Evolutionary conservation across 2,329 filamentous ascomycete genomes (phyloP), one percentile per base, ranked within the genome.

Genomic region (Colletotrichum trifolii): DNA sequence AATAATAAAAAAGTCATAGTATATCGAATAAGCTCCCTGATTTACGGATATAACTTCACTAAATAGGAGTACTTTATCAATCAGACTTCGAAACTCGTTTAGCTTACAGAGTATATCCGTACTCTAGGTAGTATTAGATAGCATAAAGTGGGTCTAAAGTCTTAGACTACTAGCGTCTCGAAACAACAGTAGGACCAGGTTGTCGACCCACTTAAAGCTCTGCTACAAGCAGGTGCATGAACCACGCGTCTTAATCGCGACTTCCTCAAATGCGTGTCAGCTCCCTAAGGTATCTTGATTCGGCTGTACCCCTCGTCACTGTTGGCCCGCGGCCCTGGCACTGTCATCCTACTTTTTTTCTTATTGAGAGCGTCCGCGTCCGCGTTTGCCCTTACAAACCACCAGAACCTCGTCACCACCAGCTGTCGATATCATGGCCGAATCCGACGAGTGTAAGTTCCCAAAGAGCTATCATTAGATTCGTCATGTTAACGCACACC

Each of bases 231-330:
- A 25, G 52, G 12, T 60, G 45, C 60, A 54, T 61, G 49, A 52
- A 36, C 64, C 60, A 59, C 64, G 64, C 64, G 64, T 60, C 52
- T 56, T 25, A 13, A 43, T 60, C 64, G 60, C 62, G 61, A 50
- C 38, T 34, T 38, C 33, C 50, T 64, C 17, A 42, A 35, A 53
- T 52, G 54, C 64, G 64, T 60, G 64, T 65, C 54, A 43, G 47
- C 38, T 17, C 38, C 15, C 46, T 63, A 17, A 17, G 17, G 17
- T 17, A 40, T 54, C 43, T 25, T 25, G 25, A 25, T 25, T 25
- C 25, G 25, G 25, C 4, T 25, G 25, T 25, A 25, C 25, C 25
- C 25, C 25, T 25, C 25, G 25, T 25, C 25, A 25, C 25, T 25
- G 25, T 25, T 25, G 25, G 25, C 25, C 25, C 4, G 25, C 25